A percentile compares a stretch with the other conserved stretches of the same genome.
Conservation (phyloP, 805 yeast genomes). For the Myxozyma lipomycoides region DNA sequence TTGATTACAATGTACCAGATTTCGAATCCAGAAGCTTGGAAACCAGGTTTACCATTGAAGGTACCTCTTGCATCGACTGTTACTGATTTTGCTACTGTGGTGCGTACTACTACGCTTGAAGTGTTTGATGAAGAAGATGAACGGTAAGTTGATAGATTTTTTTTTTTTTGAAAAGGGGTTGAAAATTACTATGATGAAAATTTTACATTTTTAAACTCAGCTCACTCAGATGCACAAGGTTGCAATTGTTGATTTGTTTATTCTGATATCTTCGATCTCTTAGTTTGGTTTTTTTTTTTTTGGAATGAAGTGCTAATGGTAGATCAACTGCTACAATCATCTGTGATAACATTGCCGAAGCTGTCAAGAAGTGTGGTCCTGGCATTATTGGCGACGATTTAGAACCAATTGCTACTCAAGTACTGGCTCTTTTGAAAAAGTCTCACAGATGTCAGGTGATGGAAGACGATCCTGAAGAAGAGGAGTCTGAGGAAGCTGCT, state of each 20-base stretch:
- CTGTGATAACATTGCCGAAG: constrained; percentile 67
- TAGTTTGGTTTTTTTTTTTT: background rate
- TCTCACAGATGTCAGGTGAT: constrained; percentile 80
- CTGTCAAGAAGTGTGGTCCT: constrained; percentile 68
- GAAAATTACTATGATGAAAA: constrained; percentile 23
- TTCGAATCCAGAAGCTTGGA: constrained; percentile 34
- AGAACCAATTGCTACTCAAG: constrained; percentile 64
- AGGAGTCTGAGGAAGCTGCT: constrained; percentile 31
- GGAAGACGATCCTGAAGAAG: constrained; percentile 54
- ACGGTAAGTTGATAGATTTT: constrained; percentile 45
- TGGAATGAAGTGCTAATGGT: background rate
- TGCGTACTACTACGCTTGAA: constrained; percentile 61
- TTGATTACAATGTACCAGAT: constrained; percentile 56
- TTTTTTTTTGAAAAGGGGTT: background rate
- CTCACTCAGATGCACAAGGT: constrained; percentile 31
- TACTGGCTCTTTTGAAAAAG: constrained; percentile 70
- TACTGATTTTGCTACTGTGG: constrained; percentile 57
- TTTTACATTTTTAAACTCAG: constrained; percentile 23
- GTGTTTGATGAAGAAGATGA: constrained; percentile 78
- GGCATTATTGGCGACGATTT: constrained; percentile 56
- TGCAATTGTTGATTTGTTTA: constrained; percentile 25
- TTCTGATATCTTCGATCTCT: constrained; percentile 4
- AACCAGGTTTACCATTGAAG: constrained; percentile 40
- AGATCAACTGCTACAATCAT: constrained; percentile 57
- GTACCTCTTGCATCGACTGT: constrained; percentile 50